Percentiles rank a stretch among this genome's conserved stretches.
Conservation (phyloP, 176 grass and related monocot species). For the Pontederia paniculata region DNA sequence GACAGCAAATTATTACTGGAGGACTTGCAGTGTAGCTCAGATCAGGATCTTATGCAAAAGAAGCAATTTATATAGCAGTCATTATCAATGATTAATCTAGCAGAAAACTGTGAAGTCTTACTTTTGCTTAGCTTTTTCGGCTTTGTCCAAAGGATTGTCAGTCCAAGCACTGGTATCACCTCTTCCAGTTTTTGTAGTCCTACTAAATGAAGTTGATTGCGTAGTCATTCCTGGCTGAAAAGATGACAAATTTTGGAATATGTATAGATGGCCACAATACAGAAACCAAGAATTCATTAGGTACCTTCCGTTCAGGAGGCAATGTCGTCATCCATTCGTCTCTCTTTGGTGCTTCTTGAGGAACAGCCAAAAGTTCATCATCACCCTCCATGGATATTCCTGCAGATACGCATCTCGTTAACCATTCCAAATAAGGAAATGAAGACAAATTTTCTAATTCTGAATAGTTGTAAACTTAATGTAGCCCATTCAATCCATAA, state of each 20-base stretch:
- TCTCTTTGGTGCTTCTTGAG: constrained; percentile 62
- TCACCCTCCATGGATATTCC: constrained; percentile 90
- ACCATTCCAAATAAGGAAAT: not conserved
- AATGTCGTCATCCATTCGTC: constrained; percentile 99
- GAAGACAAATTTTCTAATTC: not conserved
- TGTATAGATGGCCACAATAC: constrained; percentile 7
- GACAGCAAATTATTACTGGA: no score
- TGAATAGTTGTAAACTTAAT: not conserved
- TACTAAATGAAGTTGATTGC: constrained; percentile 84
- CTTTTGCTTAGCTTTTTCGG: constrained; percentile 78
- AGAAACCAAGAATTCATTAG: constrained; percentile 5
- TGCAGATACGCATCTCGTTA: constrained; percentile 12
- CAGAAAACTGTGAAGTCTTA: constrained; percentile 18
- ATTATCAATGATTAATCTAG: constrained; percentile 1
- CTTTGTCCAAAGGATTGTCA: constrained; percentile 80
- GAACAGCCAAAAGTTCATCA: constrained; percentile 76
- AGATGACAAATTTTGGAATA: constrained; percentile 4
- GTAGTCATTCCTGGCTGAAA: constrained; percentile 66
- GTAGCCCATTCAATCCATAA: no score
- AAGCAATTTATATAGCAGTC: no score
- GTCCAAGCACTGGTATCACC: constrained; percentile 86
- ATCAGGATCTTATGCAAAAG: no score
- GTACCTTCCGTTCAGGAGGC: constrained; percentile 94
- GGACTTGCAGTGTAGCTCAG: no score
- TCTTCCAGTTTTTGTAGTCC: constrained; percentile 68